Base-by-base conservation (phyloP, 331 rosid species). In the Rhamnella rubrinervis region DNA sequence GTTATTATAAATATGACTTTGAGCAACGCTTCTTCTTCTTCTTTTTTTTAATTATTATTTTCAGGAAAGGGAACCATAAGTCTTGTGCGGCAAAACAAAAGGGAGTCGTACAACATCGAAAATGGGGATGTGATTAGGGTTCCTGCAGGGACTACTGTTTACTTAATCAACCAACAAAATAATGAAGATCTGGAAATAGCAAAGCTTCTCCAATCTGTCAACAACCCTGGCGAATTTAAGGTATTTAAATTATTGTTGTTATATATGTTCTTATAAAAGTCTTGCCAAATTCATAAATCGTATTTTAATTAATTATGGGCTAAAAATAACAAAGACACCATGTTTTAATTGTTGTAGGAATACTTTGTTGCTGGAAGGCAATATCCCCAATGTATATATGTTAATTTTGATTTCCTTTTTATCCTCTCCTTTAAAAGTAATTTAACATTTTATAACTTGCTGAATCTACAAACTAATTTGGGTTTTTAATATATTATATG, bases 41-140 rank as follows among this genome's bases (percentile, higher is more conserved):
- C n/a, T 28, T 53, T 19, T 26, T 50, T 47, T 35, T n/a, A 4
- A 16, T 18, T 17, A 53, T 53, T 53, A 20, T 12, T 31, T 51
- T 11, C 78, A 92, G 98, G 98, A 59, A 75, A 20, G 16, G 86
- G 90, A 18, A 56, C 76, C 5, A 18, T 86, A 28, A 72, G 74
- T 35, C 61, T 75, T 18, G n/a, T 83, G 52, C 12, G 64, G 35
- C 80, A 79, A 47, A 68, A 82, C 50, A 82, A 51, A 25, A 88
- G 63, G 68, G 76, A 88, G 41, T 61, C 85, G 1, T 79, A 61
- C 80, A 77, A 83, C 47, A 63, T 90, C 52, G 89, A 88, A 50
- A 1, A n/a, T 6, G 87, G 86, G 17, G 87, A 88, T 68, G 82
- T 82, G 17, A 17, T 83, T 12, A 78, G 63, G 31, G 18, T 90